These are phyloP conservation scores for Periconia macrospinosa DNA, from an alignment of 2,329 filamentous ascomycete species.

Conservation along the genomic window DNA sequence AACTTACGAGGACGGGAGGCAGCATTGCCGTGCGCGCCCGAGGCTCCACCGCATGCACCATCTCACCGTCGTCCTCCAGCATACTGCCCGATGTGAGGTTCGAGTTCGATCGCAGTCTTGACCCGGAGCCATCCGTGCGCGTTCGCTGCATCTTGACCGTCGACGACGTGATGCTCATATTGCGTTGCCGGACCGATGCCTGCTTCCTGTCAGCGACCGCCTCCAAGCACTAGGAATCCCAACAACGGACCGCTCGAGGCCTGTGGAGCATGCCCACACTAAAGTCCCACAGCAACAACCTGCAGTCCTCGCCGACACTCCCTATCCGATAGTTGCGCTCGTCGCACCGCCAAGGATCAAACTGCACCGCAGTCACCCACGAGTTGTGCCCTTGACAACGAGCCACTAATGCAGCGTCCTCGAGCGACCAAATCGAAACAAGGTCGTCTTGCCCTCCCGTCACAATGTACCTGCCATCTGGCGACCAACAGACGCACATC, in stretches of 20 bases:
- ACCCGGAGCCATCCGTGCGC: conserved; percentile 65
- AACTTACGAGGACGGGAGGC: conserved; percentile 81
- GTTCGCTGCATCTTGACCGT: conserved; percentile 46
- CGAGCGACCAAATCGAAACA: conserved; percentile 91
- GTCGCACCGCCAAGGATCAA: conserved; percentile 96
- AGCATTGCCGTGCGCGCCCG: conserved; percentile 80
- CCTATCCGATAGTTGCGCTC: conserved; percentile 94
- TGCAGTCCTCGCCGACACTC: conserved; percentile 91
- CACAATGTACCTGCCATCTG: conserved; percentile 92
- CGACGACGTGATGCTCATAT: conserved; percentile 52
- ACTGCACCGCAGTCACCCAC: conserved; percentile 91
- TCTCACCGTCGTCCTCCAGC: conserved; percentile 61
- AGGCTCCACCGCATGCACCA: conserved; percentile 83
- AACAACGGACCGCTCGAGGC: conserved; percentile 72
- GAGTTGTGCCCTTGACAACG: conserved; percentile 94
- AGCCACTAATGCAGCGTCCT: conserved; percentile 81
- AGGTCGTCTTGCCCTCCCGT: conserved; percentile 96
- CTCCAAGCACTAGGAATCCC: neutral
- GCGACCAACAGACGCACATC: conserved; percentile 94
- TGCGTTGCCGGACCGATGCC: conserved; percentile 60
- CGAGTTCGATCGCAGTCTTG: conserved; percentile 71
- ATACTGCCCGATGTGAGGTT: conserved; percentile 58
- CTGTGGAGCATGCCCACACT: conserved; percentile 94
- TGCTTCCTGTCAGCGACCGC: conserved; percentile 24
- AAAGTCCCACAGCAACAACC: conserved; percentile 94